A percentile compares a stretch with the other conserved stretches of the same genome.
phyloP scores from a whole-genome alignment of 1,139 yeast genomes.

The Tardiomyces digboiensis region DNA sequence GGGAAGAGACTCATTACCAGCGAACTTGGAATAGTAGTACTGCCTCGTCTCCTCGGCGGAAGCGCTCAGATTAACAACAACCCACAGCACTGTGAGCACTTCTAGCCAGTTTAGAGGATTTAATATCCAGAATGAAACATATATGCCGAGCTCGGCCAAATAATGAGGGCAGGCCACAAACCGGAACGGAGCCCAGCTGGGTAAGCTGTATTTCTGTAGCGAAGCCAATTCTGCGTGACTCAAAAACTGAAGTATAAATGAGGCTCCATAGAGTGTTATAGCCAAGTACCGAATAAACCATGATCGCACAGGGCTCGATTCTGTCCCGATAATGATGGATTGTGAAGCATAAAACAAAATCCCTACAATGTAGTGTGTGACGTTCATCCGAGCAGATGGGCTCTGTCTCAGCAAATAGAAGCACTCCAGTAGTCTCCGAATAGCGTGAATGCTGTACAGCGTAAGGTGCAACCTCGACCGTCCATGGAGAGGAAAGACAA shows the following conservation, averaged over 20 bases:
- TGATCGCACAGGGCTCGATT: slow-evolving; percentile 13
- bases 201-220: slow-evolving; percentile 59
- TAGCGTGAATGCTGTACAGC: slow-evolving; percentile 45
- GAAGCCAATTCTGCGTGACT: slow-evolving; percentile 54
- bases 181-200: slow-evolving; percentile 43
- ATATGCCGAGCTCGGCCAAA: slow-evolving; percentile 61
- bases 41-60: slow-evolving; percentile 52
- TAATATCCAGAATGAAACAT: slow-evolving; percentile 31
- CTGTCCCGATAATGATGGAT: slow-evolving; percentile 20
- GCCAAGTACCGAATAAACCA: slow-evolving; percentile 17
- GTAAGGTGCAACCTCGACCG: slow-evolving; percentile 16
- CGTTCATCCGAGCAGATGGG: slow-evolving; percentile 49
- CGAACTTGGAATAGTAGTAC: slow-evolving; percentile 36
- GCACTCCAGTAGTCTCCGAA: slow-evolving; percentile 57
- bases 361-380: slow-evolving; percentile 72
- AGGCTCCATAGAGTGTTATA: slow-evolving; percentile 28
- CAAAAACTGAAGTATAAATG: slow-evolving; percentile 46
- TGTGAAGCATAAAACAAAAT: slow-evolving; percentile 47
- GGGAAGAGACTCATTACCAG: slow-evolving; percentile 16
- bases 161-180: slow-evolving; percentile 70
- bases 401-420: slow-evolving; percentile 39
- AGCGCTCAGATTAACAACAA: slow-evolving; percentile 45
- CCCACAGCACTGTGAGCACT: slow-evolving; percentile 41
- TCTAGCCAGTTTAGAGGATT: slow-evolving; percentile 16
- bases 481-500: slow-evolving; percentile 1